Evolutionary conservation across 192 early-diverging fungal genomes (phyloP), one percentile per base, ranked within the genome.

Genomic region (Podila verticillata): DNA sequence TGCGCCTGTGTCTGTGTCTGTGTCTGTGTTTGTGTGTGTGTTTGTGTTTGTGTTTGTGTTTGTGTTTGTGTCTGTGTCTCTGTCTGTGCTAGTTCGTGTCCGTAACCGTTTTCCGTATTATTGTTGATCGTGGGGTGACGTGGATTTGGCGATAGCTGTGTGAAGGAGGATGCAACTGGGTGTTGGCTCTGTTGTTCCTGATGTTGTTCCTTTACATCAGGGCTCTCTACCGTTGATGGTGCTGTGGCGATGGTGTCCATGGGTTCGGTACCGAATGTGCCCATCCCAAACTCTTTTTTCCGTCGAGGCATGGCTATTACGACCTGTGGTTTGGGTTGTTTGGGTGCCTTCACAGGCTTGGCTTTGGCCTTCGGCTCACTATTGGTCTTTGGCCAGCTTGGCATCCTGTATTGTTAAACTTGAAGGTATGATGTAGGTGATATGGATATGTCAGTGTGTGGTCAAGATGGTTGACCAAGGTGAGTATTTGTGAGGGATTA

Each of bases 251-350:
- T 61, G 19, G 36, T 48, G 17, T 68, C 74, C 29, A 26, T 35
- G n/a, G 59, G 30, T 20, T 64, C 67, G 22, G 51, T 65, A 3
- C 74, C 74, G 61, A 78, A 78, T 7, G 68, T 70, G 19, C 54
- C 68, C 63, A 70, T 70, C 2, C 68, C 74, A 70, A 78, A 70
- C 57, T 78, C 74, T 39, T 61, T 61, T 49, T 54, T 65, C 20
- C 57, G 39, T 44, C 68, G 44, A 24, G 74, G 74, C 74, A 78
- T 78, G 5, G 68, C n/a, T 15, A 78, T 78, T 8, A 70, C 57
- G 19, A 65, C 57, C 34, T 59, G 62, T 39, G 67, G 28, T 61
- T 59, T 59, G 29, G 57, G 67, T 47, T 49, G 67, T 48, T 70
- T 70, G 5, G 57, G 56, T 44, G 61, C 48, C 35, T 78, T 70